Percentiles rank a stretch among this genome's conserved stretches.
Evolutionary conservation across 2,329 filamentous ascomycete species (phyloP).

Genomic region (Cladosporium oxysporum): DNA sequence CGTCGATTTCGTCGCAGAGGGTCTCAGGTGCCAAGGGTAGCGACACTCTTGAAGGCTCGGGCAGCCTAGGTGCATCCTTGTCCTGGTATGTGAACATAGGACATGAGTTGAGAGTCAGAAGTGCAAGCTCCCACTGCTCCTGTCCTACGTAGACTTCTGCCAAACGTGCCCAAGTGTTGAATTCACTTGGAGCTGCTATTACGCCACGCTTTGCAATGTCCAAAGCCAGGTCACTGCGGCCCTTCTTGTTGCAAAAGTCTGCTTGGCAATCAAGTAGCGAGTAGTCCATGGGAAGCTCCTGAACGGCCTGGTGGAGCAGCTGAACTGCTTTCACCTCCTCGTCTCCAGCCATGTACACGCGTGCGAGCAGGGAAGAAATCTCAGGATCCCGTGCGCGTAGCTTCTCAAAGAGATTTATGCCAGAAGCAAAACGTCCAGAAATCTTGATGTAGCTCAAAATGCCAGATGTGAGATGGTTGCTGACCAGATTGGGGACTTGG

Average conservation of each 20-base stretch:
- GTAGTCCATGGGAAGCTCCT: slow-evolving; percentile 96
- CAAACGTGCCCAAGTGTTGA: slow-evolving; percentile 91
- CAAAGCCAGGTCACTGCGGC: slow-evolving; percentile 80
- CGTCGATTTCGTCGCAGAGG: slow-evolving; percentile 92
- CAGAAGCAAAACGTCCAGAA: slow-evolving; percentile 89
- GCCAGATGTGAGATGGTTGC: slow-evolving; percentile 92
- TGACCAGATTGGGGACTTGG: slow-evolving; percentile 94
- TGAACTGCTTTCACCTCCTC: slow-evolving; percentile 96
- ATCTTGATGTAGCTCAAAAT: slow-evolving; percentile 93
- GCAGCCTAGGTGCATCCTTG: slow-evolving; percentile 93
- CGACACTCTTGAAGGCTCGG: slow-evolving; percentile 83
- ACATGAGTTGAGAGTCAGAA: slow-evolving; percentile 95
- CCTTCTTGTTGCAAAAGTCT: slow-evolving; percentile 86
- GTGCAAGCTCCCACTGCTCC: slow-evolving; percentile 94
- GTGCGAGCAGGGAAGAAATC: slow-evolving; percentile 87
- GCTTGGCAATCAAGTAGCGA: slow-evolving; percentile 94
- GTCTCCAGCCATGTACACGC: slow-evolving; percentile 89
- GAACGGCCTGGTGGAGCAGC: slow-evolving; percentile 81
- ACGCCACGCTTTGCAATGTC: slow-evolving; percentile 94
- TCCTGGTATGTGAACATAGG: slow-evolving; percentile 99
- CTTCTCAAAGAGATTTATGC: slow-evolving; percentile 97
- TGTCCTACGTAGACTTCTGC: slow-evolving; percentile 91
- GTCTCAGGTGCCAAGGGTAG: slow-evolving; percentile 87
- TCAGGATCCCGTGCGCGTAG: slow-evolving; percentile 86
- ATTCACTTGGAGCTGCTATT: slow-evolving; percentile 93